Evolutionary conservation across 371 early-diverging fungal genomes (phyloP).

Genomic region (Blakeslea trispora): DNA sequence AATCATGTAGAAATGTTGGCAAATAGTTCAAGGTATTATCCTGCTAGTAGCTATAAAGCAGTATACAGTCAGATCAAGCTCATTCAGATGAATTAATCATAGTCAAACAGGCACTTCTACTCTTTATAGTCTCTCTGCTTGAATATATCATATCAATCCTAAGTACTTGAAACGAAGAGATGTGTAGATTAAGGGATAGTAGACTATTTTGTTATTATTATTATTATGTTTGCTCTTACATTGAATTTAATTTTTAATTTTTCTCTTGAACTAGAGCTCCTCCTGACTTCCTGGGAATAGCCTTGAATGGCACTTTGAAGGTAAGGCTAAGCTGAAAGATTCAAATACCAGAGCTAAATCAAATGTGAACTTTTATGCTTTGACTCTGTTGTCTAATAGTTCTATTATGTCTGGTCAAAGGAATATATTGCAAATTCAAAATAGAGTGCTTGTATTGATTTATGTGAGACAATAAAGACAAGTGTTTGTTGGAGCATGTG

Average conservation of each 20-base stretch:
- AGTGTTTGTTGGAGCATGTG: too few species aligned
- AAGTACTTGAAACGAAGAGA: slow-evolving; percentile 27
- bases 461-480: too few species aligned
- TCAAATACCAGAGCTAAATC: slow-evolving; percentile 19
- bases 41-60: too few species aligned
- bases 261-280: slow-evolving; percentile 33
- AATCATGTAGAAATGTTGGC: too few species aligned
- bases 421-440: slow-evolving; percentile 25
- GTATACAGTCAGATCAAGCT: too few species aligned
- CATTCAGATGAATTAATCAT: too few species aligned
- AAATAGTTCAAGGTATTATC: too few species aligned
- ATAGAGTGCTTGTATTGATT: too few species aligned
- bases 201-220: slow-evolving; percentile 9
- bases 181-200: slow-evolving; percentile 34
- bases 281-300: slow-evolving; percentile 47
- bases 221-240: neutral
- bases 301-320: slow-evolving; percentile 32
- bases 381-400: slow-evolving; percentile 7
- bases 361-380: slow-evolving; percentile 34
- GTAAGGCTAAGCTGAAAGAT: slow-evolving; percentile 23
- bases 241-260: slow-evolving; percentile 2
- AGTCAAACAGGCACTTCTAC: slow-evolving; percentile 40
- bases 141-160: slow-evolving; percentile 36
- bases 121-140: slow-evolving; percentile 43
- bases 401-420: slow-evolving; percentile 29